phyloP scores from a whole-genome alignment of 108 stramenopile genomes.

The Mayamaea pseudoterrestris region DNA sequence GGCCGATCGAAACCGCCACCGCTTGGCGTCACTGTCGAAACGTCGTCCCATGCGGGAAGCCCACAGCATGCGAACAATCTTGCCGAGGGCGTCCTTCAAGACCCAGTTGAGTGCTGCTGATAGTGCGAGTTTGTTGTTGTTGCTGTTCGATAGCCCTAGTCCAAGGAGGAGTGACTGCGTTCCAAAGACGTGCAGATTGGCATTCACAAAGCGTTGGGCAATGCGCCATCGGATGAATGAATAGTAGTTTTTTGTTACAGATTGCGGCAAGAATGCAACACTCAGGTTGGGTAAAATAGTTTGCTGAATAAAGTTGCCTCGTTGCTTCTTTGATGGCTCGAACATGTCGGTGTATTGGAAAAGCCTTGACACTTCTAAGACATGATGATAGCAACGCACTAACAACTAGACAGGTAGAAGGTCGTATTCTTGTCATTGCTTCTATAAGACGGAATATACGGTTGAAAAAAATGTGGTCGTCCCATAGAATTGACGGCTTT shows the following conservation, averaged over 20 bases:
- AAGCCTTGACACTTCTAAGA: too few relatives aligned
- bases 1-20: conserved; percentile 80
- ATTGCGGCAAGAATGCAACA: conserved; percentile 64
- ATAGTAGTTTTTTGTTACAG: conserved; percentile 78
- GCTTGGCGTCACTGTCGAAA: conserved; percentile 90
- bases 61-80: conserved; percentile 86
- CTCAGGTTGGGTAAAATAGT: background rate
- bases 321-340: too few relatives aligned
- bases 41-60: conserved; percentile 86
- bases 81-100: conserved; percentile 88
- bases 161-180: conserved; percentile 85
- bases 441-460: too few relatives aligned
- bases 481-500: too few relatives aligned
- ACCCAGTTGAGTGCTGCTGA: conserved; percentile 92
- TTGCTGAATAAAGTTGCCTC: background rate
- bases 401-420: too few relatives aligned
- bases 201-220: conserved; percentile 80
- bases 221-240: conserved; percentile 74
- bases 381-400: too few relatives aligned
- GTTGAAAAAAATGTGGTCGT: too few relatives aligned
- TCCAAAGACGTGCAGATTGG: conserved; percentile 87
- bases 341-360: too few relatives aligned
- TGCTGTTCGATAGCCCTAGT: conserved; percentile 52
- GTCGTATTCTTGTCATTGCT: too few relatives aligned
- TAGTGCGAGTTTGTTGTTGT: conserved; percentile 30